phyloP scores from a whole-genome alignment of 176 grass and related monocot genomes.

The Paspalum notatum region DNA sequence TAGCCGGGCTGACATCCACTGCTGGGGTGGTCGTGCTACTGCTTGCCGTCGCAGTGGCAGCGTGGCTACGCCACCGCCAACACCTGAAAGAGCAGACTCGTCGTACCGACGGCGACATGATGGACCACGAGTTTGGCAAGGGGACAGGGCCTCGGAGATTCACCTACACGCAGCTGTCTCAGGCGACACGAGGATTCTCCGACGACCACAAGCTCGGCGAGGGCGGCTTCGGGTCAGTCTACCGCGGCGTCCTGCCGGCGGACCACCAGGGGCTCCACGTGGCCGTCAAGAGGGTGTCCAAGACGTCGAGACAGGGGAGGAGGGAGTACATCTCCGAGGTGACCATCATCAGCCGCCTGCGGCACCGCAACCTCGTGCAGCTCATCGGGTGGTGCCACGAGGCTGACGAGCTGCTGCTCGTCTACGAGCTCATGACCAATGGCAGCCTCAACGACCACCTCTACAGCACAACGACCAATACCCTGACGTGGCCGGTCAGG shows the following conservation, averaged over 20 bases:
- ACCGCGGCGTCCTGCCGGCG: constrained; percentile 6
- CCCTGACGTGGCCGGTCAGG: background rate
- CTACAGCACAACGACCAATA: too few relatives aligned
- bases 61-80: too few relatives aligned
- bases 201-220: constrained; percentile 22
- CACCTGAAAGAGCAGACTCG: background rate
- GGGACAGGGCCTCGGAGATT: too few relatives aligned
- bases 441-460: constrained; percentile 34
- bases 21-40: background rate
- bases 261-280: constrained; percentile 28
- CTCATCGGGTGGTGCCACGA: constrained; percentile 58
- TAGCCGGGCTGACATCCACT: background rate
- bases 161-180: background rate
- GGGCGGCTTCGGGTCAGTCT: constrained; percentile 6
- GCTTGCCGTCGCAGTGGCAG: background rate
- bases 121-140: background rate
- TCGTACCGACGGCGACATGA: background rate
- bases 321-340: too few relatives aligned
- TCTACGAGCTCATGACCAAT: constrained; percentile 51
- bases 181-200: constrained; percentile 19
- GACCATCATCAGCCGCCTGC: constrained; percentile 5
- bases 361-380: constrained; percentile 46
- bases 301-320: too few relatives aligned
- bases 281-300: too few relatives aligned
- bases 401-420: constrained; percentile 24